These are phyloP conservation scores for Trichoderma breve DNA, from an alignment of 2,329 filamentous ascomycete genomes.

Conservation along the genomic window DNA sequence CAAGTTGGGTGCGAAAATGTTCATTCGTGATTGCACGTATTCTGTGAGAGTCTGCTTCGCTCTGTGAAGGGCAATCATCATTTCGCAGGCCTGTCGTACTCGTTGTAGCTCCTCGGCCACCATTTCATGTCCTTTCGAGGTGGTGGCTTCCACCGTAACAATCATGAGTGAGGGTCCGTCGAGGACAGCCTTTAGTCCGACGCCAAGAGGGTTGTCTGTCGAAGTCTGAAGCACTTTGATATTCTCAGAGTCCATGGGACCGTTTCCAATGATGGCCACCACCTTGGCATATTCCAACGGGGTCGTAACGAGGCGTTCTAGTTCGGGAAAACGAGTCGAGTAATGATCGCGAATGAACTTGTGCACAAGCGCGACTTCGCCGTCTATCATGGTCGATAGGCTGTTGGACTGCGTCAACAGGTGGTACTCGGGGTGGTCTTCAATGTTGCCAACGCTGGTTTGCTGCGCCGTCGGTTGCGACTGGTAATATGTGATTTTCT, in stretches of 20 bases:
- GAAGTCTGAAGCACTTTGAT: conserved; percentile 78
- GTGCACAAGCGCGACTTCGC: conserved; percentile 88
- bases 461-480: conserved; percentile 63
- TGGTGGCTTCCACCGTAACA: conserved; percentile 90
- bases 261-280: conserved; percentile 89
- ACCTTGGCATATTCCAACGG: conserved; percentile 94
- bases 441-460: conserved; percentile 73
- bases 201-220: conserved; percentile 73
- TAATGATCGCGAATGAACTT: conserved; percentile 97
- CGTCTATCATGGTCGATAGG: conserved; percentile 87
- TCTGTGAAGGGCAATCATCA: conserved; percentile 81
- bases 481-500: conserved; percentile 81
- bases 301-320: conserved; percentile 85
- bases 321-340: conserved; percentile 86
- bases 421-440: conserved; percentile 89
- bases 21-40: conserved; percentile 97
- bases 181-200: conserved; percentile 74
- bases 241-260: conserved; percentile 75
- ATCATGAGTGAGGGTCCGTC: conserved; percentile 93
- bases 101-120: conserved; percentile 69
- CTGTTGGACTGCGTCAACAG: conserved; percentile 85
- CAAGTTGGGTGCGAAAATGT: conserved; percentile 89
- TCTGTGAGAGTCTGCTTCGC: conserved; percentile 85
- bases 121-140: conserved; percentile 78
- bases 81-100: conserved; percentile 77